Evolutionary conservation across 139 green algal genomes (phyloP).

Genomic region (Microglena sp.): DNA sequence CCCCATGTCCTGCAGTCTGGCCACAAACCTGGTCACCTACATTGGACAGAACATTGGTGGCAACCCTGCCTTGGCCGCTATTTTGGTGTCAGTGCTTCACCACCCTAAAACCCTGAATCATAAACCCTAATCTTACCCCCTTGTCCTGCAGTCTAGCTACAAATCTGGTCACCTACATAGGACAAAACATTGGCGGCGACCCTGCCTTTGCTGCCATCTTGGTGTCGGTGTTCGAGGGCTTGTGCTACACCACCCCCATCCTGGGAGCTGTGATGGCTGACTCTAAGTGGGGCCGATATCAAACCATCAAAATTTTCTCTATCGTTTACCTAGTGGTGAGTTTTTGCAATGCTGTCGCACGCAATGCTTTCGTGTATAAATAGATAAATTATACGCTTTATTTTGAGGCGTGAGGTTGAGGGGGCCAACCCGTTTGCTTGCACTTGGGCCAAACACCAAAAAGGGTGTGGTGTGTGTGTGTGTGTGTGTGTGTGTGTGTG

Average conservation of each 20-base stretch:
- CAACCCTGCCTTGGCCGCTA: constrained; percentile 58
- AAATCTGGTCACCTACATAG: constrained; percentile 89
- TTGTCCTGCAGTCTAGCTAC: constrained; percentile 71
- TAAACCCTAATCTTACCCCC: too few relatives aligned
- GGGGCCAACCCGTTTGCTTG: too few relatives aligned
- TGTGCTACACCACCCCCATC: constrained; percentile 87
- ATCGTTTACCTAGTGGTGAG: constrained; percentile 76
- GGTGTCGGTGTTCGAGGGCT: constrained; percentile 77
- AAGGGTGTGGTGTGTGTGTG: background rate
- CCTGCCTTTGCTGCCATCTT: constrained; percentile 57
- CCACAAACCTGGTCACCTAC: constrained; percentile 91
- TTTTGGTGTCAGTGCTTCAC: too few relatives aligned
- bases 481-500: background rate
- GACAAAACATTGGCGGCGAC: constrained; percentile 60
- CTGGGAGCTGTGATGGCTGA: constrained; percentile 89
- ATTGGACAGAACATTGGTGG: constrained; percentile 67
- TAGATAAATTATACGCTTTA: too few relatives aligned
- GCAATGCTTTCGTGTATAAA: background rate
- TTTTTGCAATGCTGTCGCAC: background rate
- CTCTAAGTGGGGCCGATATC: constrained; percentile 81
- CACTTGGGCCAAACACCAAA: too few relatives aligned
- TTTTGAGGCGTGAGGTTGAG: too few relatives aligned
- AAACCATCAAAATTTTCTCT: constrained; percentile 91
- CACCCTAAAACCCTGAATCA: too few relatives aligned
- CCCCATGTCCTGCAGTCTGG: too few relatives aligned